Conservation (phyloP, 2,329 filamentous ascomycete genomes). For the Drechslera avenae region DNA sequence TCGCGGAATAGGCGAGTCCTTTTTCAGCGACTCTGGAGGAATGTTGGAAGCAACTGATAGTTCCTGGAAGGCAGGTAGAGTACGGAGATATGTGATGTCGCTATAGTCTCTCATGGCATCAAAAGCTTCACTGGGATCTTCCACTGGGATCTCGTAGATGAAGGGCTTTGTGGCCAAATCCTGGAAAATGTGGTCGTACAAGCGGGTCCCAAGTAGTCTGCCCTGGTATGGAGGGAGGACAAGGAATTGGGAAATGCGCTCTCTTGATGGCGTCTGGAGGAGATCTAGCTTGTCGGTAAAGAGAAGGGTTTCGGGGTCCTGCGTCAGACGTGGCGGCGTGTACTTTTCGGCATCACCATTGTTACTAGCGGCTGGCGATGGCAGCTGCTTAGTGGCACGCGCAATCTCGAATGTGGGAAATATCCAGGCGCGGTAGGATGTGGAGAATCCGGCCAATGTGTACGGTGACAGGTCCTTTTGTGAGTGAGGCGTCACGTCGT, state of each 20-base stretch:
- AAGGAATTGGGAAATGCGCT: conserved; percentile 90
- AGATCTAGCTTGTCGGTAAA: conserved; percentile 48
- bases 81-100: conserved; percentile 70
- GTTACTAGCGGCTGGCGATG: conserved; percentile 35
- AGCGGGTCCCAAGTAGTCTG: conserved; percentile 74
- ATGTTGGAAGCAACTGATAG: conserved; percentile 60
- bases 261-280: conserved; percentile 72
- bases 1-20: conserved; percentile 56
- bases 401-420: conserved; percentile 56
- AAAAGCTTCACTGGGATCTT: conserved; percentile 89
- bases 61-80: conserved; percentile 61
- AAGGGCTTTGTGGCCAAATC: conserved; percentile 69
- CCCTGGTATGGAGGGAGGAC: conserved; percentile 87
- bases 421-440: conserved; percentile 83
- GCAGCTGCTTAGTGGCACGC: conserved; percentile 43
- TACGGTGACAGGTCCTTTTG: conserved; percentile 56
- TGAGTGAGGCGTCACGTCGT: conserved; percentile 43
- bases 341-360: conserved; percentile 51
- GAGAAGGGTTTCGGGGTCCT: conserved; percentile 38
- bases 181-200: conserved; percentile 81
- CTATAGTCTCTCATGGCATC: conserved; percentile 78
- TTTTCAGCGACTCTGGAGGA: conserved; percentile 57
- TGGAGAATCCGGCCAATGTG: conserved; percentile 85
- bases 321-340: conserved; percentile 30
- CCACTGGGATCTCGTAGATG: conserved; percentile 84